Percentiles rank a stretch among this genome's conserved stretches.
Conservation (phyloP, 202 grass and related monocot genomes). For the Sporobolus alterniflorus region DNA sequence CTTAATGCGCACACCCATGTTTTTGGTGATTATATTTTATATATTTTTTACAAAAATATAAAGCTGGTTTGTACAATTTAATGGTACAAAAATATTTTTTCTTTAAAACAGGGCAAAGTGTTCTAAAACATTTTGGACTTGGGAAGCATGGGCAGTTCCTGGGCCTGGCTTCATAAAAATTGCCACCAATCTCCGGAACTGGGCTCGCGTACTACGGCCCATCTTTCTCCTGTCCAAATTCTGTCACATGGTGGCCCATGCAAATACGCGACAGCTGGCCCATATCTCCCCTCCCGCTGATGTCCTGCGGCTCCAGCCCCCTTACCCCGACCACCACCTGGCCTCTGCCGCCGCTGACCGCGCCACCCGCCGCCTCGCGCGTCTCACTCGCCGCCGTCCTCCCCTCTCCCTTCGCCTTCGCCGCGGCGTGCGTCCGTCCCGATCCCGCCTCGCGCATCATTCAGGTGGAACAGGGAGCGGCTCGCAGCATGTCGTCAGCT, state of each 20-base stretch:
- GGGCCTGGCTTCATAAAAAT: neutral
- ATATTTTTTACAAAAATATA: too few species aligned
- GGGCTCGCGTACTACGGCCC: neutral
- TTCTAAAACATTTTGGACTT: too few species aligned
- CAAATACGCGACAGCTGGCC: neutral
- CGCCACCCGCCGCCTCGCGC: neutral
- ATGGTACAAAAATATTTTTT: too few species aligned
- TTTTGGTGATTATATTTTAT: too few species aligned
- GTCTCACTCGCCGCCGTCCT: neutral
- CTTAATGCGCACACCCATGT: too few species aligned
- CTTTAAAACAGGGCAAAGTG: too few species aligned
- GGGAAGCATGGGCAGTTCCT: too few species aligned
- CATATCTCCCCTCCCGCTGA: neutral
- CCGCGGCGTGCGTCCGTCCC: neutral
- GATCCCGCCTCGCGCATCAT: too few species aligned
- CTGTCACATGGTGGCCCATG: neutral
- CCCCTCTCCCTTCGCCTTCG: neutral
- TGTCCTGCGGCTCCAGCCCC: neutral
- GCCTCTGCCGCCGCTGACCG: neutral
- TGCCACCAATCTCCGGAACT: neutral
- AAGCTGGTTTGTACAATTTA: too few species aligned
- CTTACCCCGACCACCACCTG: neutral
- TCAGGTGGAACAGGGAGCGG: too few species aligned
- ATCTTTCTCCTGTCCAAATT: neutral
- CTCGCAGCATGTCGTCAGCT: constrained; percentile 17